Evolutionary conservation across 305 asterid species (phyloP).

Genomic region (Solanum hybrid): DNA sequence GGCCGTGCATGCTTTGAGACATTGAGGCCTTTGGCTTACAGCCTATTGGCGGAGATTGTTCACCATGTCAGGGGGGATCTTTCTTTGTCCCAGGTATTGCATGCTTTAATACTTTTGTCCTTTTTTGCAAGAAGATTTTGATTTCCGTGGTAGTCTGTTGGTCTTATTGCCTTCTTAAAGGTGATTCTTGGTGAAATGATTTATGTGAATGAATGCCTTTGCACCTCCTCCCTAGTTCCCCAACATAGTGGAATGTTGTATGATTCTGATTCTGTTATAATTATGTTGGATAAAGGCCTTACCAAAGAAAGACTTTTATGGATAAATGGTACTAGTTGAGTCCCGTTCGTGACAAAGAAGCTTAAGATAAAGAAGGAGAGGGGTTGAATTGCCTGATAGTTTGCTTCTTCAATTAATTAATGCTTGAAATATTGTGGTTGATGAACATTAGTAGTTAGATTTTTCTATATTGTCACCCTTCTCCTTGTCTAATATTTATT

Average conservation of each 20-base stretch:
- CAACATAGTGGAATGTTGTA: not conserved
- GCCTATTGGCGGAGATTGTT: slow-evolving; percentile 98
- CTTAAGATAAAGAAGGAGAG: not conserved
- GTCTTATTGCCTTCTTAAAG: not conserved
- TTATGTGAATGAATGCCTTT: not conserved
- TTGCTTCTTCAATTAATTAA: not conserved
- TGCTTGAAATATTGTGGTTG: not conserved
- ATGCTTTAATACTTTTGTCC: not conserved
- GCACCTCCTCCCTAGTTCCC: not conserved
- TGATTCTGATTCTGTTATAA: not conserved
- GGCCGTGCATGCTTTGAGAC: slow-evolving; percentile 99
- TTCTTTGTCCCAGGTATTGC: slow-evolving; percentile 83
- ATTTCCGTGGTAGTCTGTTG: not conserved
- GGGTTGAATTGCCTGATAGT: not conserved
- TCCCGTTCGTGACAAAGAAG: not conserved
- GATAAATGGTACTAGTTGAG: not conserved
- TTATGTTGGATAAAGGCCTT: not conserved
- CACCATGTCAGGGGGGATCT: slow-evolving; percentile 97
- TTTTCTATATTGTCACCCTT: not conserved
- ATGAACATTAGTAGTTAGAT: not conserved
- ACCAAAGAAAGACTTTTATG: not conserved
- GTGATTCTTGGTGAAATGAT: not conserved
- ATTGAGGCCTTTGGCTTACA: slow-evolving; percentile 98
- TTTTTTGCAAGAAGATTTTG: not conserved
- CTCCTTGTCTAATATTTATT: not conserved